A percentile compares a stretch with the other conserved stretches of the same genome.
phyloP scores from a whole-genome alignment of 352 stramenopile genomes.

The Pythium guiyangense region DNA sequence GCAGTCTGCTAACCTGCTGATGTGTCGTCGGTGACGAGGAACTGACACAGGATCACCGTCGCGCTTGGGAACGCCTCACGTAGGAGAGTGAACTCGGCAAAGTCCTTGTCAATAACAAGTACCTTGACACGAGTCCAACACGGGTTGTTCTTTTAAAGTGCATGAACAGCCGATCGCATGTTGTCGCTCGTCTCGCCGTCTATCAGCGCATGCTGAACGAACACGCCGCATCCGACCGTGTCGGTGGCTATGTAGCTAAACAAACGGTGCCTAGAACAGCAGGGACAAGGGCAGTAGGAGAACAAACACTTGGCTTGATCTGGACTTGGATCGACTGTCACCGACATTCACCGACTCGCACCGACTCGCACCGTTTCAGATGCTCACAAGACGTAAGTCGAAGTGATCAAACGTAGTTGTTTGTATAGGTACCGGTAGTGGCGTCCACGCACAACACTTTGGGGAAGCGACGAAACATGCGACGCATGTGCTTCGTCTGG shows the following conservation, averaged over 20 bases:
- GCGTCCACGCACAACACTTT: conserved; percentile 1
- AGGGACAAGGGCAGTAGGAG: not conserved
- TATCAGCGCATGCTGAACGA: too few relatives aligned
- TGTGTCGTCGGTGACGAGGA: too few relatives aligned
- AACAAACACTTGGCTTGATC: not conserved
- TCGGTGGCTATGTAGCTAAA: not conserved
- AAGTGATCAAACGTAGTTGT: not conserved
- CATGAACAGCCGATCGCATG: not conserved
- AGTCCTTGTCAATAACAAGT: not conserved
- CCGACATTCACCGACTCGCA: not conserved
- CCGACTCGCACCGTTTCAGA: not conserved
- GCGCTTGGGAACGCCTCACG: too few relatives aligned
- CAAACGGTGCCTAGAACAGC: not conserved
- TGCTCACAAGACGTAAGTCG: not conserved
- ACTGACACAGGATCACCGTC: too few relatives aligned
- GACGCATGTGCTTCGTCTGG: not conserved
- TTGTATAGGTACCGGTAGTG: not conserved
- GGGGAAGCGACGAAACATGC: not conserved
- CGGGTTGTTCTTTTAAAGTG: not conserved
- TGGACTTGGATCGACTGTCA: not conserved
- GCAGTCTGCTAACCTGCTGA: too few relatives aligned
- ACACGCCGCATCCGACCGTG: not conserved
- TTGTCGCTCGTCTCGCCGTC: not conserved
- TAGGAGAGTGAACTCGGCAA: too few relatives aligned
- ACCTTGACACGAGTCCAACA: not conserved